These are phyloP conservation scores for Kwoniella mangroviensis DNA, from an alignment of 768 basidiomycete species.

Conservation along the genomic window DNA sequence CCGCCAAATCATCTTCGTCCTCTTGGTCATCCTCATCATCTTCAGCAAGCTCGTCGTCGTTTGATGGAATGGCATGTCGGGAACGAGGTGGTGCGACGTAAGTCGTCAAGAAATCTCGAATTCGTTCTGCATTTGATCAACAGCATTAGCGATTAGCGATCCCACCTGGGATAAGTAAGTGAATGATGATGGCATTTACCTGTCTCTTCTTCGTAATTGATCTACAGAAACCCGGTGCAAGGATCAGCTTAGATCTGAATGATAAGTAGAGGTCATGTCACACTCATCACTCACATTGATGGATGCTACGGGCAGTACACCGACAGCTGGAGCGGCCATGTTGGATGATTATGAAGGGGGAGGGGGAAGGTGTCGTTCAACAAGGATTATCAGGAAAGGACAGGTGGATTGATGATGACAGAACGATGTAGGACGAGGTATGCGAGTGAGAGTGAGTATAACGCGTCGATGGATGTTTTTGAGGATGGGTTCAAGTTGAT, in stretches of 20 bases:
- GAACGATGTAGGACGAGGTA: background rate
- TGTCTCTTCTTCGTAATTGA: constrained; percentile 45
- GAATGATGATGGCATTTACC: constrained; percentile 15
- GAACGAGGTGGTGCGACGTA: constrained; percentile 40
- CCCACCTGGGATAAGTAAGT: background rate
- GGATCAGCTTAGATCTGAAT: no score
- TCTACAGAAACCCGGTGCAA: constrained; percentile 10
- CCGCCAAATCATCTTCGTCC: constrained; percentile 61
- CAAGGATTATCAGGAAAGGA: background rate
- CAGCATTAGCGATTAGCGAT: no score
- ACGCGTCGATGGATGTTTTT: background rate
- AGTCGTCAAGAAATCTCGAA: constrained; percentile 48
- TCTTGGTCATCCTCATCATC: constrained; percentile 44
- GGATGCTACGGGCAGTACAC: constrained; percentile 48
- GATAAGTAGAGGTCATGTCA: no score
- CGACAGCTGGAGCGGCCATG: constrained; percentile 30
- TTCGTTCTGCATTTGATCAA: constrained; percentile 28
- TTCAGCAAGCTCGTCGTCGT: constrained; percentile 46
- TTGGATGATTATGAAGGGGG: background rate
- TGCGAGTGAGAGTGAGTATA: background rate
- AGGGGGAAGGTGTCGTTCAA: background rate
- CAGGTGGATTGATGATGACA: no score
- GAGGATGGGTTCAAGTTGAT: background rate
- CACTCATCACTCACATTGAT: constrained; percentile 32
- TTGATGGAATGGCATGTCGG: constrained; percentile 29